Base-by-base conservation (phyloP, 345 rosid genomes). In the Draba incana region DNA sequence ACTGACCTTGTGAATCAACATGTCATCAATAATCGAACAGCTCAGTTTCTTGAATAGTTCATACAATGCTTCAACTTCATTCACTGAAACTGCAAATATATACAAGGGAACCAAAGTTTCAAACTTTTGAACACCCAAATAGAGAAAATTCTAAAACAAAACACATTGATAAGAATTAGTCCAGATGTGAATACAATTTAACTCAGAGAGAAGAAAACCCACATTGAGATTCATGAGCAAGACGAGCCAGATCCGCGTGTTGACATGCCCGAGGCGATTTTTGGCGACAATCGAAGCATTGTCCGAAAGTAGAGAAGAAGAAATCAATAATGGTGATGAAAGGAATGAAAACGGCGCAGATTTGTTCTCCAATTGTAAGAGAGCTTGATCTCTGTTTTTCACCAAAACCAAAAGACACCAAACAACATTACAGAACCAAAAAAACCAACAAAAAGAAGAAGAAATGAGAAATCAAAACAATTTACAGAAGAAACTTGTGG, bases 1-100 rank as follows among this genome's bases (percentile, higher is more conserved):
- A 15, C 46, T 24, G 64, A 90, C 97, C 90, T 90, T 90, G 77
- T 89, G 93, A 62, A 89, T 85, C 59, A 85, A 74, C n/a, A 89
- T 88, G 27, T 87, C 96, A 41, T 84, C 81, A 41, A 86, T 72
- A 42, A 90, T 81, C 0, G 89, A 88, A 73, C 79, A 75, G 50
- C 95, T 86, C 60, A 88, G 38, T 74, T 80, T 85, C 89, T 85
- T 84, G 74, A 79, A 90, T 20, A 90, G 79, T 81, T 84, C 95
- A 51, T 71, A 72, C 75, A 90, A 70, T 2, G 95, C 92, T 79
- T 88, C 92, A 77, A 90, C 74, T 64, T 90, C 95, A 53, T 85
- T 86, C 15, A 86, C 81, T 20, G 87, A 72, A 72, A 90, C 92
- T 86, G 83, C 83, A 62, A 33, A 49, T 3, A 27, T 4, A 11